Evolutionary conservation across 1,139 yeast genomes (phyloP).

Genomic region (Suhomyces kunorum): DNA sequence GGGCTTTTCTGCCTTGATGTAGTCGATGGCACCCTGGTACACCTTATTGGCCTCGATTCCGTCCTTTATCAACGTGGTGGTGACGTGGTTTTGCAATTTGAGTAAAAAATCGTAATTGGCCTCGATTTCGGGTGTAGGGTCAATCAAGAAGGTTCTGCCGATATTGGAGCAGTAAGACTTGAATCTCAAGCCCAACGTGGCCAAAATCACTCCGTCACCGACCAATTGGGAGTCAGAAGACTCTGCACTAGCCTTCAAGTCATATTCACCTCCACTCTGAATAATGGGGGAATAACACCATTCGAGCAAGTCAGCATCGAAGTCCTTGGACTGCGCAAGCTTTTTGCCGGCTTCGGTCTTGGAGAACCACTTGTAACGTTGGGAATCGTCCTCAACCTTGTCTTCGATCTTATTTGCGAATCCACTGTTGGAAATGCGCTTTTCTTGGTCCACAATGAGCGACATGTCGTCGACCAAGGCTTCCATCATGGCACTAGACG

Average conservation of each 20-base stretch:
- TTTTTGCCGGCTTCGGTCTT: constrained; percentile 63
- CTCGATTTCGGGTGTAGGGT: constrained; percentile 81
- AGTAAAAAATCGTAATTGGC: constrained; percentile 75
- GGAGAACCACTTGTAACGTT: constrained; percentile 68
- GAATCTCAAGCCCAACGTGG: constrained; percentile 85
- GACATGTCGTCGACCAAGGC: constrained; percentile 88
- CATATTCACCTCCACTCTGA: constrained; percentile 86
- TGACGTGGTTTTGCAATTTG: constrained; percentile 64
- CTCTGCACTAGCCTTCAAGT: constrained; percentile 81
- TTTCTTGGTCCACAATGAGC: constrained; percentile 82
- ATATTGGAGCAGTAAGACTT: constrained; percentile 87
- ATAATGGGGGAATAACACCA: constrained; percentile 95
- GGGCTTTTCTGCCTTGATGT: constrained; percentile 58
- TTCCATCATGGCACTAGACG: constrained; percentile 80
- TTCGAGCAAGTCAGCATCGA: constrained; percentile 77
- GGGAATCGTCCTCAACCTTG: constrained; percentile 80
- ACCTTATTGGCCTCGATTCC: constrained; percentile 69
- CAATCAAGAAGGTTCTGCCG: constrained; percentile 86
- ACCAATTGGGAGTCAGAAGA: constrained; percentile 65
- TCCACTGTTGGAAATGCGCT: constrained; percentile 69
- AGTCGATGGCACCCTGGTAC: constrained; percentile 63
- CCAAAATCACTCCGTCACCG: constrained; percentile 79
- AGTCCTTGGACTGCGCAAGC: constrained; percentile 48
- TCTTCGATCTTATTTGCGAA: constrained; percentile 77
- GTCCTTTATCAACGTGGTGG: constrained; percentile 55